Conservation (phyloP, 371 early-diverging fungal genomes). For the Capillidium heterosporum region DNA sequence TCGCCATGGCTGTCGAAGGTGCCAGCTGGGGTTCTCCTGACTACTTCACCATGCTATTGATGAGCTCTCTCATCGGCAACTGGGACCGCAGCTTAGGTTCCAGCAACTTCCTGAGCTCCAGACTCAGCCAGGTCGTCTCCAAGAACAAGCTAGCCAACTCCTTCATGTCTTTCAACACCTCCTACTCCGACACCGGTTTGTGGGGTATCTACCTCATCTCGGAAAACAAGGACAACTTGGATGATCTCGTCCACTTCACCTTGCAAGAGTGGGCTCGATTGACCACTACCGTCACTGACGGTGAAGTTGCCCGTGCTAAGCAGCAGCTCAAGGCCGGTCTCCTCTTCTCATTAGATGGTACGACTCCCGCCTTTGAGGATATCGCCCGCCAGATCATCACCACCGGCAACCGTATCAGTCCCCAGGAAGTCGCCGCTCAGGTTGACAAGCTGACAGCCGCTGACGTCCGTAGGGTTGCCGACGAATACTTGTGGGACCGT, state of each 20-base stretch:
- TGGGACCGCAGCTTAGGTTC: slow-evolving; percentile 90
- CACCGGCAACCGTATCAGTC: slow-evolving; percentile 70
- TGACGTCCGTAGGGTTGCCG: slow-evolving; percentile 75
- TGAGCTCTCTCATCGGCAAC: slow-evolving; percentile 85
- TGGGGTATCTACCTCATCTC: slow-evolving; percentile 88
- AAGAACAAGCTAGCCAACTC: slow-evolving; percentile 83
- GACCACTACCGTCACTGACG: slow-evolving; percentile 65
- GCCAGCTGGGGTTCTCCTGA: slow-evolving; percentile 86
- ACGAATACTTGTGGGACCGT: slow-evolving; percentile 71
- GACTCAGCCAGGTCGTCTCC: slow-evolving; percentile 62
- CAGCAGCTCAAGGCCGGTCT: slow-evolving; percentile 92
- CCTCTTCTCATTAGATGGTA: slow-evolving; percentile 78
- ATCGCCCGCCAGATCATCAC: slow-evolving; percentile 92
- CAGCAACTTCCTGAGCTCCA: slow-evolving; percentile 62
- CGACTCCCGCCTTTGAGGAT: slow-evolving; percentile 87
- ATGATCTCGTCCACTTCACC: slow-evolving; percentile 69
- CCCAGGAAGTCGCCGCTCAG: slow-evolving; percentile 59
- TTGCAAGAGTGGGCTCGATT: slow-evolving; percentile 86
- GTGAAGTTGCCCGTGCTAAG: slow-evolving; percentile 92
- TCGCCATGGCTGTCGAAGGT: slow-evolving; percentile 92
- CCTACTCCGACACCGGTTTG: slow-evolving; percentile 94
- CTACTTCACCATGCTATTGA: slow-evolving; percentile 86
- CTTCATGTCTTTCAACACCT: slow-evolving; percentile 94
- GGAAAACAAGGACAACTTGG: slow-evolving; percentile 61
- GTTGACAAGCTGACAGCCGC: slow-evolving; percentile 64